A percentile compares a stretch with the other conserved stretches of the same genome.
phyloP scores from a whole-genome alignment of 2,329 filamentous ascomycete genomes.

The Hypoxylon sp. region DNA sequence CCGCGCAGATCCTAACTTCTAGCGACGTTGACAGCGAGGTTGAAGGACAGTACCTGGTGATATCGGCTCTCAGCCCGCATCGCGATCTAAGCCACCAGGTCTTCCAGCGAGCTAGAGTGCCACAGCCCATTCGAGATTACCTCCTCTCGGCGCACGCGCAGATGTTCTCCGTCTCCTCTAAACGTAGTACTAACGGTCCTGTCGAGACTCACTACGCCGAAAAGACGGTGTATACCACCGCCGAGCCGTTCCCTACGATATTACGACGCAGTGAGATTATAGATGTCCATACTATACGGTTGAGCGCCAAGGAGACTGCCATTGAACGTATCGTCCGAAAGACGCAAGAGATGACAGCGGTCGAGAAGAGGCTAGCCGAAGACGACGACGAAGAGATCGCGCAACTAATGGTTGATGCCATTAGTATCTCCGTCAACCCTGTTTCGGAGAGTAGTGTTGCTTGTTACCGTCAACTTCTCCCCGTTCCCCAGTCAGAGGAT shows the following conservation, averaged over 20 bases:
- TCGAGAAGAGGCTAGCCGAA: slow-evolving; percentile 81
- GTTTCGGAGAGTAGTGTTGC: slow-evolving; percentile 82
- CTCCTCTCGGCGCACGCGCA: slow-evolving; percentile 83
- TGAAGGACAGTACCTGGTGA: slow-evolving; percentile 90
- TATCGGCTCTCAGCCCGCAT: slow-evolving; percentile 85
- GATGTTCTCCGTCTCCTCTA: slow-evolving; percentile 82
- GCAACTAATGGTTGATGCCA: slow-evolving; percentile 78
- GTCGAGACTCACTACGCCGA: slow-evolving; percentile 83
- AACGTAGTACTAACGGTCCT: slow-evolving; percentile 76
- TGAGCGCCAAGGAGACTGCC: slow-evolving; percentile 87
- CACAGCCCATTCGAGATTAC: slow-evolving; percentile 88
- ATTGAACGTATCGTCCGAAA: slow-evolving; percentile 92
- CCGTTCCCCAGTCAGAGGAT: slow-evolving; percentile 64
- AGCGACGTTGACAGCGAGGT: slow-evolving; percentile 80
- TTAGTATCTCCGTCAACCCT: slow-evolving; percentile 82
- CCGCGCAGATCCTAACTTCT: slow-evolving; percentile 82
- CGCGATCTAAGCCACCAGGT: slow-evolving; percentile 86
- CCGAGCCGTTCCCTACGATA: slow-evolving; percentile 91
- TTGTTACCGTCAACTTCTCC: slow-evolving; percentile 81
- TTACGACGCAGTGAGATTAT: slow-evolving; percentile 89
- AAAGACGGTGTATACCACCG: slow-evolving; percentile 86
- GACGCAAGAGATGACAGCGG: slow-evolving; percentile 82
- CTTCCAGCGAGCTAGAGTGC: slow-evolving; percentile 88
- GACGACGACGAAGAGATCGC: slow-evolving; percentile 81
- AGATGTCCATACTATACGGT: slow-evolving; percentile 72